These are phyloP conservation scores for Mortierella sp. DNA, from an alignment of 371 early-diverging fungal species.

Conservation along the genomic window DNA sequence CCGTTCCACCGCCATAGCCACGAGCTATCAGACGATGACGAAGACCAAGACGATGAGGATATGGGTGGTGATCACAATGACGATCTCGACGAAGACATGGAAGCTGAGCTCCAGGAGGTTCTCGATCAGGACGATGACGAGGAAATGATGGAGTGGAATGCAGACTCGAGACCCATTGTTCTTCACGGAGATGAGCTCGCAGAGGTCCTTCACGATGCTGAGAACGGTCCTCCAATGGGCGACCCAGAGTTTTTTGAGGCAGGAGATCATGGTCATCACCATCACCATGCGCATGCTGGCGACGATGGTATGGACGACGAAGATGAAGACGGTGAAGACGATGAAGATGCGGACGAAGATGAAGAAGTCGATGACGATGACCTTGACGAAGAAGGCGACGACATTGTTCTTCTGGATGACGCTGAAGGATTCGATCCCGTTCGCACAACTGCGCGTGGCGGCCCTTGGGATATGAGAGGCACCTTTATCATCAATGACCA, in stretches of 20 bases:
- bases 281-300: slow-evolving; percentile 47
- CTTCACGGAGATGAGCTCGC: slow-evolving; percentile 44
- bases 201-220: slow-evolving; percentile 52
- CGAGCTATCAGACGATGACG: slow-evolving; percentile 59
- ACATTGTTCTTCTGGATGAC: slow-evolving; percentile 52
- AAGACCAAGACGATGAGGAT: slow-evolving; percentile 63
- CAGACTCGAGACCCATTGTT: slow-evolving; percentile 37
- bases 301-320: slow-evolving; percentile 58
- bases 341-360: slow-evolving; percentile 58
- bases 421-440: slow-evolving; percentile 57
- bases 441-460: slow-evolving; percentile 51
- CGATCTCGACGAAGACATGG: slow-evolving; percentile 45
- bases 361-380: slow-evolving; percentile 60
- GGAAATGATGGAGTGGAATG: slow-evolving; percentile 53
- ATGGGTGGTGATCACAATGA: slow-evolving; percentile 71
- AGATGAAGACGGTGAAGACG: slow-evolving; percentile 55
- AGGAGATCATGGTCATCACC: slow-evolving; percentile 50
- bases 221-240: slow-evolving; percentile 48
- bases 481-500: slow-evolving; percentile 47
- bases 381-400: slow-evolving; percentile 53
- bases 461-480: slow-evolving; percentile 40
- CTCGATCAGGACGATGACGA: slow-evolving; percentile 47
- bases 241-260: slow-evolving; percentile 51
- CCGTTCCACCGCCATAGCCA: slow-evolving; percentile 72
- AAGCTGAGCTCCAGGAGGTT: slow-evolving; percentile 53